These are phyloP conservation scores for Spizellomyces sp. DNA, from an alignment of 192 early-diverging fungal species.

Conservation along the genomic window DNA sequence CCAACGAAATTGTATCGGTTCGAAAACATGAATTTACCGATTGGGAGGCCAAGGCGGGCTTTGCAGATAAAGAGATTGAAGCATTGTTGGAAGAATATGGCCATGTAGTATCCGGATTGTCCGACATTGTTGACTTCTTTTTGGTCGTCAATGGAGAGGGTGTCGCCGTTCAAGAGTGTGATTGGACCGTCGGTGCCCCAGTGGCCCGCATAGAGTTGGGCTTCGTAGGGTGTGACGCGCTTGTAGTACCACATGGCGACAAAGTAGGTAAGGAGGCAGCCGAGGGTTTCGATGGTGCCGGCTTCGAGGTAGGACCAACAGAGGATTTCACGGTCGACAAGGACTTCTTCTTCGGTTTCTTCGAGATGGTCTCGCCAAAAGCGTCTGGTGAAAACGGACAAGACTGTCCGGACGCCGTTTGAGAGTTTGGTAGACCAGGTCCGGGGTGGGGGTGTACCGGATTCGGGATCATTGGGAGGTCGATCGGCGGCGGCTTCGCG, in stretches of 20 bases:
- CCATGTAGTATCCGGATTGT: slow-evolving; percentile 77
- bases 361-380: slow-evolving; percentile 56
- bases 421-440: slow-evolving; percentile 4
- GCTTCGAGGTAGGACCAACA: slow-evolving; percentile 87
- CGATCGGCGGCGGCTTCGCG: slow-evolving; percentile 27
- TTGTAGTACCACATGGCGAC: slow-evolving; percentile 66
- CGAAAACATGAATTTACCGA: slow-evolving; percentile 73
- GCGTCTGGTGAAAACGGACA: slow-evolving; percentile 16
- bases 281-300: slow-evolving; percentile 77
- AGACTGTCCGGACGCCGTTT: not conserved
- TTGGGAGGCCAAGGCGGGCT: slow-evolving; percentile 46
- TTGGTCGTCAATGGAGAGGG: slow-evolving; percentile 49
- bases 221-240: slow-evolving; percentile 54
- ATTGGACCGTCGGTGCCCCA: not conserved
- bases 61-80: slow-evolving; percentile 97
- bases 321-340: slow-evolving; percentile 82
- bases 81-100: slow-evolving; percentile 84
- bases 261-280: slow-evolving; percentile 76
- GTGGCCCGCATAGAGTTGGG: not conserved
- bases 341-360: slow-evolving; percentile 75
- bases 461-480: slow-evolving; percentile 26
- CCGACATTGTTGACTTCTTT: slow-evolving; percentile 71
- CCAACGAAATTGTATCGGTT: slow-evolving; percentile 76
- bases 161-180: slow-evolving; percentile 26
- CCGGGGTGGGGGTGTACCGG: not conserved